phyloP scores from a whole-genome alignment of 2,329 filamentous ascomycete species.

The Colletotrichum graminicola region DNA sequence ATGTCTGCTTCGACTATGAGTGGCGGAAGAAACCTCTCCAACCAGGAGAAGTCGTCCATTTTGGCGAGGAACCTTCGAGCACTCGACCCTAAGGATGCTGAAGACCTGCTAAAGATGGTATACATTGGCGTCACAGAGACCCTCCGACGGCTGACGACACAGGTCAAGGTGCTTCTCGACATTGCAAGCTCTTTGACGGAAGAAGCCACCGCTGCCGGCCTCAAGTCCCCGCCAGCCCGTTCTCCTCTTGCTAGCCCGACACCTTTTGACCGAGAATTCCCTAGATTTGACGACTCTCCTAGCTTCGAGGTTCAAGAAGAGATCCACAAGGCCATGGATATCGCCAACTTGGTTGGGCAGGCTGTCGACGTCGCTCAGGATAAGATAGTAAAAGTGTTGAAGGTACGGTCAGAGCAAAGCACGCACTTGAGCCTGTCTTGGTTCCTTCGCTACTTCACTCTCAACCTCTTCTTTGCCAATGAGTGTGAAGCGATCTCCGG shows the following conservation, averaged over 20 bases:
- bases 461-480: conserved; percentile 86
- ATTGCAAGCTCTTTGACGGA: conserved; percentile 82
- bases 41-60: conserved; percentile 90
- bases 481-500: conserved; percentile 89
- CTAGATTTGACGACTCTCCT: conserved; percentile 30
- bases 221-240: conserved; percentile 62
- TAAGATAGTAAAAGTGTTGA: conserved; percentile 79
- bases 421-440: conserved; percentile 74
- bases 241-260: conserved; percentile 67
- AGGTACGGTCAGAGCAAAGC: conserved; percentile 81
- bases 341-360: conserved; percentile 82
- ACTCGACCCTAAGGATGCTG: conserved; percentile 85
- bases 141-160: conserved; percentile 84
- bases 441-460: conserved; percentile 85
- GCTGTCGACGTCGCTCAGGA: conserved; percentile 86
- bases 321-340: conserved; percentile 80
- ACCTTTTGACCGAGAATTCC: conserved; percentile 42
- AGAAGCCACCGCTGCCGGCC: conserved; percentile 50
- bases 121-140: conserved; percentile 92
- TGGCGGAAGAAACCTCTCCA: conserved; percentile 75
- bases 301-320: conserved; percentile 75
- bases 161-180: conserved; percentile 95
- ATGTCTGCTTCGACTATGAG: conserved; percentile 84
- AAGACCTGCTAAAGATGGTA: conserved; percentile 83
- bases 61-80: conserved; percentile 89